phyloP scores from a whole-genome alignment of 345 rosid genomes.

The Ceriops decandra region DNA sequence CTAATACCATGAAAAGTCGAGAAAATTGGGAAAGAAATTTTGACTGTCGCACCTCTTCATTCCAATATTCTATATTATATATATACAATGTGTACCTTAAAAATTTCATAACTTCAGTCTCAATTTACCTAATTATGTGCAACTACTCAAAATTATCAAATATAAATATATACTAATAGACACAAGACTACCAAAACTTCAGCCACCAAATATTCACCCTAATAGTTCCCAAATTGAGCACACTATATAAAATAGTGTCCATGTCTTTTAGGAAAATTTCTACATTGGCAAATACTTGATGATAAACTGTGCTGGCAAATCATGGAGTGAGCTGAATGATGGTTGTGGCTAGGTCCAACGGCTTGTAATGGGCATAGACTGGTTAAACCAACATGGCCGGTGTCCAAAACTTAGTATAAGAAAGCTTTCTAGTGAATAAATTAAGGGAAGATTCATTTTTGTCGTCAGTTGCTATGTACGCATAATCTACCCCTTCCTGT shows the following conservation, averaged over 20 bases:
- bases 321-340: slow-evolving; percentile 31
- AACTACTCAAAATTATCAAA: too few relatives aligned
- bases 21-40: too few relatives aligned
- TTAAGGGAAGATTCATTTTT: slow-evolving; percentile 60
- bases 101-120: too few relatives aligned
- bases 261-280: slow-evolving; percentile 70
- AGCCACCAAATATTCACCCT: too few relatives aligned
- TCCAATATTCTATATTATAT: too few relatives aligned
- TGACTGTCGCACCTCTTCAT: too few relatives aligned
- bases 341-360: slow-evolving; percentile 26
- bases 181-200: too few relatives aligned
- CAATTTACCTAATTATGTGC: too few relatives aligned
- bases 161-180: too few relatives aligned
- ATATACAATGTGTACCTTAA: too few relatives aligned
- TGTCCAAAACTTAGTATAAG: slow-evolving; percentile 52
- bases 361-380: not conserved
- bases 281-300: slow-evolving; percentile 31
- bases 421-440: slow-evolving; percentile 52
- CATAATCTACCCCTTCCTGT: slow-evolving; percentile 54
- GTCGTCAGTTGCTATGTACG: slow-evolving; percentile 72
- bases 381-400: slow-evolving; percentile 59
- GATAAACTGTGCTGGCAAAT: slow-evolving; percentile 42
- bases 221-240: slow-evolving; percentile 46
- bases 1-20: too few relatives aligned
- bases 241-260: slow-evolving; percentile 36